Base-by-base conservation (phyloP, 116 monocot genomes). In the Phalaenopsis hybrid region DNA sequence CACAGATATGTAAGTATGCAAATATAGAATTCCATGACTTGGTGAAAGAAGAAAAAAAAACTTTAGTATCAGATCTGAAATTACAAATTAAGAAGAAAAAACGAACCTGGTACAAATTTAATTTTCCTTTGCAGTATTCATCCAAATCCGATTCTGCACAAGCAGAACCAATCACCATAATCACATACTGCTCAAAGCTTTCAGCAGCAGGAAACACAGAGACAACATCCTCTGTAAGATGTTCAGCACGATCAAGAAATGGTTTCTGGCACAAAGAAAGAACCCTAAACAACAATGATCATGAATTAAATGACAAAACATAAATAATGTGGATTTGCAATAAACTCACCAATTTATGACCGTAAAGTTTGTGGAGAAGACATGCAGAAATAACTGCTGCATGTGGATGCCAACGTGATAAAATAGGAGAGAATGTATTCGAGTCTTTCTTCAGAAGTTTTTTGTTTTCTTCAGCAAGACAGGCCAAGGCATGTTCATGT, bases 181-280 rank as follows among this genome's bases (percentile, higher is more conserved):
- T 86, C 81, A 94, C 79, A 41, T 94, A 93, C 76, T 88, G 89
- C 75, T 97, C 97, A 85, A 97, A 89, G 88, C 88, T 91, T 49
- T 90, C 94, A 86, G 97, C 94, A 78, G 90, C 92, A 46, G 94
- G 93, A 83, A 97, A 91, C 43, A 97, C 97, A 84, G 87, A 87
- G 20, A 93, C 97, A 5, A 86, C 93, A 87, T 97, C 97, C 83
- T 97, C 97, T 46, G 93, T 97, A 84, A 97, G 91, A 86, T 97
- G 92, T 41, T 97, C 94, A 34, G 91, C 88, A 85, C 83, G 88
- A 80, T 94, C 97, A 88, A 97, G 91, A 88, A 97, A 97, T 81
- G 97, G 97, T 89, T 79, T 94, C 97, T 97, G 97, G 20, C 12
- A 85, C 69, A 82, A 78, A 12, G 83, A 46, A 41, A 76, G 4